These are phyloP conservation scores for Paramecium caudatum DNA, from an alignment of 73 alveolate genomes.

Conservation along the genomic window DNA sequence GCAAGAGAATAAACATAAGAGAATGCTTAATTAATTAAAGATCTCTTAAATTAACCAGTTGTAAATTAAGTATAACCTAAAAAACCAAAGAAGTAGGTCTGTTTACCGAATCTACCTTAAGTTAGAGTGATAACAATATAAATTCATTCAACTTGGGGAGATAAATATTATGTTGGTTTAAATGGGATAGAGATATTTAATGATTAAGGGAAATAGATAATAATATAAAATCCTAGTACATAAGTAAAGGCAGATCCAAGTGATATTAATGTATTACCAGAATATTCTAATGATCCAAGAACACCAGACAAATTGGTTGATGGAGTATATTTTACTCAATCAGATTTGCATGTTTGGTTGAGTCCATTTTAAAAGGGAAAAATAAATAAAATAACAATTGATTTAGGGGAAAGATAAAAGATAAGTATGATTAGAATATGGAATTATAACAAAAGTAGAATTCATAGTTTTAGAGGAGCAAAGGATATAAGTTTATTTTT, in stretches of 20 bases:
- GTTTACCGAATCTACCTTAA: constrained; percentile 82
- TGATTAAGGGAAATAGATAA: constrained; percentile 80
- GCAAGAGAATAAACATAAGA: constrained; percentile 26
- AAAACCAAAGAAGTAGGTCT: constrained; percentile 35
- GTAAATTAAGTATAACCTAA: not conserved
- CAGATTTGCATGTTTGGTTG: constrained; percentile 93
- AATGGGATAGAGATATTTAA: constrained; percentile 88
- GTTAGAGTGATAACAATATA: constrained; percentile 79
- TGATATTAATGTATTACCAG: constrained; percentile 90
- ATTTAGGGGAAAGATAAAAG: constrained; percentile 64
- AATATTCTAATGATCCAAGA: constrained; percentile 92
- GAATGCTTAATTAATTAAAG: constrained; percentile 10
- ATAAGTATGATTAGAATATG: constrained; percentile 91
- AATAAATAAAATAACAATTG: constrained; percentile 81
- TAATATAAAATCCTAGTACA: constrained; percentile 64
- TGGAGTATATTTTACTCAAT: constrained; percentile 85
- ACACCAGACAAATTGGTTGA: constrained; percentile 90
- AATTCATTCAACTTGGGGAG: constrained; percentile 93
- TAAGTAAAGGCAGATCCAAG: constrained; percentile 89
- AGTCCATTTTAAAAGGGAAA: constrained; percentile 92
- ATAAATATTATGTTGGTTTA: constrained; percentile 88
- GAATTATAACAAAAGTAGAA: constrained; percentile 92
- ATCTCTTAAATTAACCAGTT: not conserved
- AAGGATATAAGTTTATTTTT: constrained; percentile 77
- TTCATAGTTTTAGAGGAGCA: constrained; percentile 93